Conservation (phyloP, 306 rosid genomes). For the Vigna angularis region DNA sequence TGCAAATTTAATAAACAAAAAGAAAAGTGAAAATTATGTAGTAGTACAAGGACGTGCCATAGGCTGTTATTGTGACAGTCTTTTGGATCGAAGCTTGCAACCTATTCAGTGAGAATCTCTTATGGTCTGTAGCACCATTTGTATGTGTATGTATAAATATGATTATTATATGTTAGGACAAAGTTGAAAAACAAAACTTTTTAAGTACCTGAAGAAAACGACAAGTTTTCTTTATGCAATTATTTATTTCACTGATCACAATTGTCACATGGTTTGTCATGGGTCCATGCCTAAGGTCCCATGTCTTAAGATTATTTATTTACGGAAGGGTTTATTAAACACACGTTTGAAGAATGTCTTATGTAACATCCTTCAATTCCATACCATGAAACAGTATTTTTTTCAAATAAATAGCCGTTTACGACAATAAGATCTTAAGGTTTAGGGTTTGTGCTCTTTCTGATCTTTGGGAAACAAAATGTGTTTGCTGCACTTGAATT, state of each 20-base stretch:
- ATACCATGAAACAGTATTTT: background rate
- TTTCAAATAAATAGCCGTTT: no score
- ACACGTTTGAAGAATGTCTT: slow-evolving; percentile 2
- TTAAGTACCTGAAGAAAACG: background rate
- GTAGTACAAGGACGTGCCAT: background rate
- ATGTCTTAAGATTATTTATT: background rate
- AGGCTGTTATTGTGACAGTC: background rate
- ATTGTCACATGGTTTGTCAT: slow-evolving; percentile 18
- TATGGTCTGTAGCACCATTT: background rate
- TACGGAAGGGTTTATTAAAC: background rate
- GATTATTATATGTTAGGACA: background rate
- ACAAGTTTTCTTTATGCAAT: background rate
- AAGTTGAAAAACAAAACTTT: background rate
- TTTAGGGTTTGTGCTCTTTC: no score
- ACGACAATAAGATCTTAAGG: no score
- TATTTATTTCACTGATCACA: background rate
- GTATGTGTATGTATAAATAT: no score
- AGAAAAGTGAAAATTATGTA: background rate
- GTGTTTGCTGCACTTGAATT: background rate
- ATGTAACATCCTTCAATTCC: background rate
- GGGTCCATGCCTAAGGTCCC: background rate
- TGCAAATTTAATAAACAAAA: background rate
- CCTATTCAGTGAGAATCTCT: background rate
- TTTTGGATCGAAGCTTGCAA: background rate
- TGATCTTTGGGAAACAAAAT: background rate